These are phyloP conservation scores for Stagonosporopsis chrysanthemi DNA, from an alignment of 2,329 filamentous ascomycete species.

Conservation along the genomic window DNA sequence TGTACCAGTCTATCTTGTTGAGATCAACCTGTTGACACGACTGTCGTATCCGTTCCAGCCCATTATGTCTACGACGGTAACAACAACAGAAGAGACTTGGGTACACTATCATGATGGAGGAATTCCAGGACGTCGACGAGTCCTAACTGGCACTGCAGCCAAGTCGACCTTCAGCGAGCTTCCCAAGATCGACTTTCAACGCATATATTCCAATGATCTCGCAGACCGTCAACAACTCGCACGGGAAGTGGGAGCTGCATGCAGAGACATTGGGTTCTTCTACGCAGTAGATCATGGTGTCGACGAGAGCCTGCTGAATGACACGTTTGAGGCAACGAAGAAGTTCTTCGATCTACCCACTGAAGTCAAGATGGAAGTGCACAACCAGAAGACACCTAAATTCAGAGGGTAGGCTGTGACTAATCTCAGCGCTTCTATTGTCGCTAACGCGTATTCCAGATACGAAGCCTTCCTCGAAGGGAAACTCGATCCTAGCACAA, in stretches of 20 bases:
- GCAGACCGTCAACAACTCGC: conserved; percentile 37
- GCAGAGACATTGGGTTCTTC: conserved; percentile 45
- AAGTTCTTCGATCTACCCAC: conserved; percentile 42
- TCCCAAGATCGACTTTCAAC: conserved; percentile 42
- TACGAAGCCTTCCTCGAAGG: conserved; percentile 47
- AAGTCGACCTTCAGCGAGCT: conserved; percentile 36
- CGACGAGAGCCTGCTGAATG: conserved; percentile 34
- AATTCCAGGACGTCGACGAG: conserved; percentile 34
- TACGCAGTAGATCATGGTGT: conserved; percentile 45
- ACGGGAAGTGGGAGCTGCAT: conserved; percentile 43
- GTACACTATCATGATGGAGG: conserved; percentile 45
- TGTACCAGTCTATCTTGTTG: background rate
- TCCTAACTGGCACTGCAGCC: conserved; percentile 36
- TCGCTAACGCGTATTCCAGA: background rate
- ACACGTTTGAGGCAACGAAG: conserved; percentile 40
- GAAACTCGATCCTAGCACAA: conserved; percentile 45
- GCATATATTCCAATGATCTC: conserved; percentile 37
- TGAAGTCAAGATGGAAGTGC: conserved; percentile 48
- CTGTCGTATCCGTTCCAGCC: too few species aligned
- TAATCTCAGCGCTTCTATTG: too few species aligned
- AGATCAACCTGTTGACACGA: background rate
- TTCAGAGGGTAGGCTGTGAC: conserved; percentile 40
- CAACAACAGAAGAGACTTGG: conserved; percentile 26
- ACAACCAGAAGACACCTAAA: conserved; percentile 46
- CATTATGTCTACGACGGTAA: conserved; percentile 14